Base-by-base conservation (phyloP, 805 yeast species). In the Starmerella vaccinii region DNA sequence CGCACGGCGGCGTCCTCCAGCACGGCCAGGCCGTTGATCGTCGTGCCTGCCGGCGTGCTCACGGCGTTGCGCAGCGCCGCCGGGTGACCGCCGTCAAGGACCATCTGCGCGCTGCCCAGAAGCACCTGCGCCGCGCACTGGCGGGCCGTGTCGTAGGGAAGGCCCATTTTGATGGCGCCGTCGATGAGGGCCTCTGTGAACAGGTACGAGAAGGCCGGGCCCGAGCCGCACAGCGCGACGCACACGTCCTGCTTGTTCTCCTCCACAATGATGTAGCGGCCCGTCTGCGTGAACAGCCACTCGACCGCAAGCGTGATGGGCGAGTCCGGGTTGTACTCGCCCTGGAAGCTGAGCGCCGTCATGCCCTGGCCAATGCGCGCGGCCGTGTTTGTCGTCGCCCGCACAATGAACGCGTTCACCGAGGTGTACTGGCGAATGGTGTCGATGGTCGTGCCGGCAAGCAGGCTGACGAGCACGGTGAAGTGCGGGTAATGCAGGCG, bases 361-460 rank as follows among this genome's bases (percentile, higher is more conserved):
- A 90, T 87, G 47, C 97, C 98, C 59, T 81, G 78, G 21, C 97
- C 95, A 65, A 77, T 85, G 65, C 82, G 81, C 18, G 95, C 94
- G 3, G 99, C 97, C 0, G 98, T 92, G 69, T 90, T 92, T 42
- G 99, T 90, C 95, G 94, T 89, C n/a, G 94, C 95, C 56, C 95
- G 76, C 21, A 94, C 85, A 29, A 90, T 80, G 52, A 73, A 70
- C 6, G 74, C 70, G 57, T 63, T 53, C 47, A 55, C 58, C 35
- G 62, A 54, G 48, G 64, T 50, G 56, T 57, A 51, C 46, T 64
- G 52, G 9, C 84, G 71, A 60, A 78, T 75, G 63, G 84, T 84
- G 18, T 72, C 79, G 54, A 89, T 80, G 16, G 95, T 85, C 77
- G 87, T 84, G 13, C 99, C 99, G 2, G 98, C 97, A 59, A 88